These are phyloP conservation scores for Kodamaea arcana DNA, from an alignment of 1,139 yeast species.

Conservation along the genomic window DNA sequence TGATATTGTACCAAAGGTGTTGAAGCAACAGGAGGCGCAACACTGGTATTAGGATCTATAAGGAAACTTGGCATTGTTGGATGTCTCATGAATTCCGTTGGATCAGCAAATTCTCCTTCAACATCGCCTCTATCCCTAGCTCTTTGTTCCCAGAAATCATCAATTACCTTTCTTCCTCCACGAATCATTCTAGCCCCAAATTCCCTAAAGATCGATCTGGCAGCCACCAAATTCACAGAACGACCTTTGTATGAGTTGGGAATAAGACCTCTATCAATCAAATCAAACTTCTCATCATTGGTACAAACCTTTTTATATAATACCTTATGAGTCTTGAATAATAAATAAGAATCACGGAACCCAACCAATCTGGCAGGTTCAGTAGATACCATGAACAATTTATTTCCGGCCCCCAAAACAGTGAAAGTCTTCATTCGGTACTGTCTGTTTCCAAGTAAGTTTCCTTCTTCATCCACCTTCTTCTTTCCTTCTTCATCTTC, in stretches of 20 bases:
- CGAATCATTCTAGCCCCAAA: constrained; percentile 84
- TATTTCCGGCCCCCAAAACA: constrained; percentile 66
- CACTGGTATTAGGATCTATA: constrained; percentile 12
- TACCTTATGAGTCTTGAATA: constrained; percentile 78
- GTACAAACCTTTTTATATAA: constrained; percentile 72
- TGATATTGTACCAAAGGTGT: constrained; percentile 42
- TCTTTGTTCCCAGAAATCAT: constrained; percentile 83
- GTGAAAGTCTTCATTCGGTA: constrained; percentile 82
- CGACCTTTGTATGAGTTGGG: constrained; percentile 92
- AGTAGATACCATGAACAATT: constrained; percentile 84
- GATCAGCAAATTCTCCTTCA: constrained; percentile 81
- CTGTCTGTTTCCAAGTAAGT: constrained; percentile 68
- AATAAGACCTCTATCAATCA: constrained; percentile 75
- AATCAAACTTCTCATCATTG: constrained; percentile 76
- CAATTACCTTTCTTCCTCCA: constrained; percentile 76
- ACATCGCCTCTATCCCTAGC: constrained; percentile 68
- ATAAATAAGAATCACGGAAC: constrained; percentile 84
- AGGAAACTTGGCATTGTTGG: constrained; percentile 11
- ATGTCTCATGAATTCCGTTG: constrained; percentile 44
- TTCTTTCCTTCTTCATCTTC: constrained; percentile 77
- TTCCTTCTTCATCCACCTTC: constrained; percentile 69
- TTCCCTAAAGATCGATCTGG: constrained; percentile 83
- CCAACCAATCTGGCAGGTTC: constrained; percentile 96
- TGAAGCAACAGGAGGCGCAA: constrained; percentile 30
- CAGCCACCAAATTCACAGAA: constrained; percentile 84